These are phyloP conservation scores for Pyrus bretschneideri DNA, from an alignment of 306 rosid species.

Conservation along the genomic window DNA sequence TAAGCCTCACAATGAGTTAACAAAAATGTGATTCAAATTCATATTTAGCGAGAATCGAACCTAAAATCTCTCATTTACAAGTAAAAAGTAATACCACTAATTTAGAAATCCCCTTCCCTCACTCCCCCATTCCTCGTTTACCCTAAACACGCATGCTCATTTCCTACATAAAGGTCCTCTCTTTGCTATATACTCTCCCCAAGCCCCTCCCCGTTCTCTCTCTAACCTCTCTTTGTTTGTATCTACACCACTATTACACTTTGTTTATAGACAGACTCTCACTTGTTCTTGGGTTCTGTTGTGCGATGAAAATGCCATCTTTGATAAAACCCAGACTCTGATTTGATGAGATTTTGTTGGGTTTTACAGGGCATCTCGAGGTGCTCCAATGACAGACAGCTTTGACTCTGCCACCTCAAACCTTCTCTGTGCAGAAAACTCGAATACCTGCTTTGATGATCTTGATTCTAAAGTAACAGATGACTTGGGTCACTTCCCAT, in stretches of 20 bases:
- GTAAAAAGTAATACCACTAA: no score
- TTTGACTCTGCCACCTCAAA: slow-evolving; percentile 31
- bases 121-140: slow-evolving; percentile 17
- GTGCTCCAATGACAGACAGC: slow-evolving; percentile 45
- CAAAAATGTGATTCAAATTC: no score
- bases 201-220: background rate
- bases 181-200: slow-evolving; percentile 10
- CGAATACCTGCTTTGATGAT: slow-evolving; percentile 35
- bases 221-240: slow-evolving; percentile 8
- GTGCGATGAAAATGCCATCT: slow-evolving; percentile 14
- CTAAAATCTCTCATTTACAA: no score
- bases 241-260: background rate
- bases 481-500: slow-evolving; percentile 35
- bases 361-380: slow-evolving; percentile 19
- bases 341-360: slow-evolving; percentile 41
- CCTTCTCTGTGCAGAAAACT: slow-evolving; percentile 45
- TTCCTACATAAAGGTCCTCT: slow-evolving; percentile 40
- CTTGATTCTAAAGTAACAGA: slow-evolving; percentile 26
- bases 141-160: slow-evolving; percentile 45
- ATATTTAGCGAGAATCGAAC: fast-evolving
- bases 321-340: slow-evolving; percentile 20
- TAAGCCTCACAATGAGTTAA: no score
- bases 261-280: background rate
- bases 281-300: slow-evolving; percentile 23
- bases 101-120: slow-evolving; percentile 4